Conservation (phyloP, 2,329 filamentous ascomycete genomes). For the Septoria linicola region DNA sequence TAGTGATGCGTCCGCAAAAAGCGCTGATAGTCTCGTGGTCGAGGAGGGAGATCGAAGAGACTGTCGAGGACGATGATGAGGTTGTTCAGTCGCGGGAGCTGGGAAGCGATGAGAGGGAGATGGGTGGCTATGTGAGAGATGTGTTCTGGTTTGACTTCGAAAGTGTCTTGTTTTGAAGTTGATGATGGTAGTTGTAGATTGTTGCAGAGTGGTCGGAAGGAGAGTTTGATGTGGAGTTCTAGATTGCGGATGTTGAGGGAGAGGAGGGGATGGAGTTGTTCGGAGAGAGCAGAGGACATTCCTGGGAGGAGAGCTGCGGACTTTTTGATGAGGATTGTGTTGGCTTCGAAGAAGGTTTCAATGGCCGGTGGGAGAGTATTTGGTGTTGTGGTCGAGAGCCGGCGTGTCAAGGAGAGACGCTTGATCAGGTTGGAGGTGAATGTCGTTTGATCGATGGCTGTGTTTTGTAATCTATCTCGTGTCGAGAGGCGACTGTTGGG, state of each 20-base stretch:
- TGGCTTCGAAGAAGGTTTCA: constrained; percentile 12
- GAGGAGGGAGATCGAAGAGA: constrained; percentile 15
- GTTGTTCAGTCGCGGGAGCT: constrained; percentile 8
- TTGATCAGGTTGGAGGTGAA: constrained; percentile 18
- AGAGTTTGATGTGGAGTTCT: constrained; percentile 12
- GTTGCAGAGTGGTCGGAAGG: constrained; percentile 9
- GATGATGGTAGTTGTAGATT: background rate
- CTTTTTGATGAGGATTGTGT: constrained; percentile 10
- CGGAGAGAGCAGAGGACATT: constrained; percentile 2
- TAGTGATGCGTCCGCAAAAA: background rate
- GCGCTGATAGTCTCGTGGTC: constrained; percentile 16
- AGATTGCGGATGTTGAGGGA: constrained; percentile 11
- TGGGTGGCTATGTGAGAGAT: background rate
- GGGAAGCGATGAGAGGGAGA: constrained; percentile 1
- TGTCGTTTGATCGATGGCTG: constrained; percentile 8
- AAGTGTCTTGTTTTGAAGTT: constrained; percentile 8
- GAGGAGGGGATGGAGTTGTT: constrained; percentile 14
- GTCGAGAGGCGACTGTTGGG: background rate
- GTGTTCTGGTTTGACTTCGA: constrained; percentile 14
- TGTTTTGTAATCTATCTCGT: background rate
- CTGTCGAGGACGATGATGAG: constrained; percentile 13
- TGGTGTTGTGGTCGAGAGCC: constrained; percentile 6
- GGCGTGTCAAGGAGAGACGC: constrained; percentile 10
- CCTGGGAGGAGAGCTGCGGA: constrained; percentile 11
- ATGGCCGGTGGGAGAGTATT: constrained; percentile 12